A percentile compares a stretch with the other conserved stretches of the same genome.
phyloP scores from a whole-genome alignment of 1,284 basidiomycete species.

The Rhodotorula sp. region DNA sequence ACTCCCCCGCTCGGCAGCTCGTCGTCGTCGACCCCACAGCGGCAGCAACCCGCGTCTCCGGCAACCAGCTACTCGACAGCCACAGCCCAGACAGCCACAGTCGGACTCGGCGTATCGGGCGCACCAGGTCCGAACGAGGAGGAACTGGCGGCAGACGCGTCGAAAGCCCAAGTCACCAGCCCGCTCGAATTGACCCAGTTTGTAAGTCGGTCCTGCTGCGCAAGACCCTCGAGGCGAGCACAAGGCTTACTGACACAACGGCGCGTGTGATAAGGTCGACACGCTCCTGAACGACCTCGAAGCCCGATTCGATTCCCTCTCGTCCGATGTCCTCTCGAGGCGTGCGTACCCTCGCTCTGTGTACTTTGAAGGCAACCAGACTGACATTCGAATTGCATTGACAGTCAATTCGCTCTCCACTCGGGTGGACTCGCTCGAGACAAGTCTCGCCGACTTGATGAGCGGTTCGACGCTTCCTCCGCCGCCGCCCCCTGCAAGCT shows the following conservation, averaged over 20 bases:
- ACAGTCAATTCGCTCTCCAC: constrained; percentile 33
- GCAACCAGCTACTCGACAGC: neutral
- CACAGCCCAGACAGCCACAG: neutral
- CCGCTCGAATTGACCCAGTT: constrained; percentile 39
- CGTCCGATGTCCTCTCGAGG: constrained; percentile 33
- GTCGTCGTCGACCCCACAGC: neutral
- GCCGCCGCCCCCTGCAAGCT: neutral
- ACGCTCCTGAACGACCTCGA: constrained; percentile 38
- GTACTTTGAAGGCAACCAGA: neutral
- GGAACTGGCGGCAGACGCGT: neutral
- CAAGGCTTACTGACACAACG: neutral
- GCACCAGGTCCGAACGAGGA: constrained; percentile 1
- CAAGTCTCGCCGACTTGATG: constrained; percentile 35
- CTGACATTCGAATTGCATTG: neutral
- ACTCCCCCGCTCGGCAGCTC: neutral
- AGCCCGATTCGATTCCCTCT: constrained; percentile 34
- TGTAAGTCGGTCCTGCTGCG: constrained; percentile 21
- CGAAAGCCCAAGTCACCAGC: constrained; percentile 23
- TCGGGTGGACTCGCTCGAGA: constrained; percentile 38
- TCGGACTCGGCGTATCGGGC: constrained; percentile 18
- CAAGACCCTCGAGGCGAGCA: neutral
- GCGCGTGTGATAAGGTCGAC: constrained; percentile 27
- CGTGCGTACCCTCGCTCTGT: constrained; percentile 15
- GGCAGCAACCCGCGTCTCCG: neutral
- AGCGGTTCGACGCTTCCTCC: constrained; percentile 14